A percentile compares a stretch with the other conserved stretches of the same genome.
Conservation (phyloP, 306 rosid species). For the Comarum palustre region DNA sequence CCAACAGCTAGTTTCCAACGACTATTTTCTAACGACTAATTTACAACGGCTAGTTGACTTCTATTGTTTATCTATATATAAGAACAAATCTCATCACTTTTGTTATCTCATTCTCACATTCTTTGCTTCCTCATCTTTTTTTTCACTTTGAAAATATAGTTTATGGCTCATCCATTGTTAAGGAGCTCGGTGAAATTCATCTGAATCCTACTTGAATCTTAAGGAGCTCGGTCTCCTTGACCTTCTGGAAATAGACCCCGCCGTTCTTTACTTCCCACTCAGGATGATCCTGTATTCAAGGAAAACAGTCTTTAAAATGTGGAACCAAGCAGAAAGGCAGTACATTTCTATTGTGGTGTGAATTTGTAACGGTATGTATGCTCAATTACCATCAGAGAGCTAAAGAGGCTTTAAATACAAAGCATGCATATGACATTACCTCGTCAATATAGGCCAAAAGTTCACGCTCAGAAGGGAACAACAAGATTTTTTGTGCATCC, state of each 20-base stretch:
- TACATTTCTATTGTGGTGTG: background rate
- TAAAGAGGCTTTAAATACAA: background rate
- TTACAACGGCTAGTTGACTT: no score
- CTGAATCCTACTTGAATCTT: no score
- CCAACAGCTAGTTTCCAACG: no score
- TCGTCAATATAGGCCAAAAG: slow-evolving; percentile 61
- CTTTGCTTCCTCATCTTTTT: no score
- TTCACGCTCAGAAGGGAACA: slow-evolving; percentile 68
- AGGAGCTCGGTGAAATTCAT: no score
- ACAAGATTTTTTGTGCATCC: slow-evolving; percentile 71
- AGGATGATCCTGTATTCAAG: slow-evolving; percentile 70
- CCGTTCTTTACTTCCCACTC: slow-evolving; percentile 84
- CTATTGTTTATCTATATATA: no score
- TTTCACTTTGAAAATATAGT: no score
- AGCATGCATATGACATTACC: slow-evolving; percentile 38
- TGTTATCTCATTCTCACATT: no score
- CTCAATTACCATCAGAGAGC: background rate
- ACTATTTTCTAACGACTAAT: no score
- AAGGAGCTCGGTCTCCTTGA: slow-evolving; percentile 54
- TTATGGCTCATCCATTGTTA: no score
- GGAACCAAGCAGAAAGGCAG: background rate
- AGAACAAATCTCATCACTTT: no score
- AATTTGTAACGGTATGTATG: background rate
- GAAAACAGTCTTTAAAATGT: slow-evolving; percentile 13
- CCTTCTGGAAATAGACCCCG: slow-evolving; percentile 66